These are phyloP conservation scores for Pseudogymnoascus sp. DNA, from an alignment of 2,329 filamentous ascomycete species.

Conservation along the genomic window DNA sequence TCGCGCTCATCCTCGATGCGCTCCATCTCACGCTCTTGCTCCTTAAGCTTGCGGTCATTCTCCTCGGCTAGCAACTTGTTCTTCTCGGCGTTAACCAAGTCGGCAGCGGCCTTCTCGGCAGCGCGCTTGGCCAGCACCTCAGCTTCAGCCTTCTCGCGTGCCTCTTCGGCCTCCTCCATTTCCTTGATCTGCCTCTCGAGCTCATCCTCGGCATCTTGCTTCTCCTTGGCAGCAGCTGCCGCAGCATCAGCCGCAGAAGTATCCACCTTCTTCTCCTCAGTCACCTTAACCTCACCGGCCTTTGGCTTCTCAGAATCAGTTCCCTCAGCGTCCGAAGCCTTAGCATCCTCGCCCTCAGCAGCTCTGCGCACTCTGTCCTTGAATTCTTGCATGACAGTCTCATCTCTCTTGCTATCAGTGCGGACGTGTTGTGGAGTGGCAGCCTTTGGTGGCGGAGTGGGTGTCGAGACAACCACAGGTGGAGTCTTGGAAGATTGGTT, in stretches of 20 bases:
- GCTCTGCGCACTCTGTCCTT: constrained; percentile 43
- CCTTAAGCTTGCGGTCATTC: constrained; percentile 58
- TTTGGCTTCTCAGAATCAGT: constrained; percentile 25
- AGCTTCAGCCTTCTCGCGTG: constrained; percentile 26
- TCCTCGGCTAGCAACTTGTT: constrained; percentile 43
- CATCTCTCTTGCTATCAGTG: constrained; percentile 71
- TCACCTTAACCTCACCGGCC: constrained; percentile 27
- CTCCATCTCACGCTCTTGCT: constrained; percentile 66
- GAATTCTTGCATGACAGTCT: constrained; percentile 78
- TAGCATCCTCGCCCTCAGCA: constrained; percentile 26
- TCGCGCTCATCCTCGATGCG: constrained; percentile 64
- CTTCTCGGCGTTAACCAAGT: constrained; percentile 38
- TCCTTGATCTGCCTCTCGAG: constrained; percentile 53
- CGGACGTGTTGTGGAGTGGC: constrained; percentile 59
- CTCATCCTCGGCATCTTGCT: constrained; percentile 45
- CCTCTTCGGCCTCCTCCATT: constrained; percentile 37
- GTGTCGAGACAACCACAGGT: constrained; percentile 60
- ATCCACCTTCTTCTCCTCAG: constrained; percentile 20
- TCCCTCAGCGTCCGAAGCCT: constrained; percentile 27
- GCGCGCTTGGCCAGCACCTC: constrained; percentile 20
- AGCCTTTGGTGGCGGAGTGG: constrained; percentile 72
- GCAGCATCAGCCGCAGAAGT: constrained; percentile 27
- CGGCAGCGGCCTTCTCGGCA: constrained; percentile 28
- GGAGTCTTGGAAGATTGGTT: constrained; percentile 47
- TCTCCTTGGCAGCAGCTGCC: constrained; percentile 30